Evolutionary conservation across 2,329 filamentous ascomycete genomes (phyloP).

Genomic region (Phaeosphaeria sp.): DNA sequence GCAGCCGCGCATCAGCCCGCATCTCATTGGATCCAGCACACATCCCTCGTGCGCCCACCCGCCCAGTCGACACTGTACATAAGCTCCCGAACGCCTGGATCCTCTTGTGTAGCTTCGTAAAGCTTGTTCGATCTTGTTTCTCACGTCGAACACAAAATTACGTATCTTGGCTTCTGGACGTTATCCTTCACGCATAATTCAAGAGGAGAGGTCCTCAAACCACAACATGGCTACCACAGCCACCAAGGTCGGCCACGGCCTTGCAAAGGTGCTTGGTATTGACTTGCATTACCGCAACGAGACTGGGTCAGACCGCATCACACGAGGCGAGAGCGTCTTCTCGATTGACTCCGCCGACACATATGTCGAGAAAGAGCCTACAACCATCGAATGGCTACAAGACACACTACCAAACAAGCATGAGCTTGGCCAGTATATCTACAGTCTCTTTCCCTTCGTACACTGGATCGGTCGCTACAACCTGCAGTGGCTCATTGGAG

Average conservation of each 20-base stretch:
- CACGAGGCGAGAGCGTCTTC: slow-evolving; percentile 79
- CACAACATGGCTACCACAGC: slow-evolving; percentile 36
- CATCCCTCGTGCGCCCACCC: slow-evolving; percentile 15
- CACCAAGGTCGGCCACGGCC: slow-evolving; percentile 70
- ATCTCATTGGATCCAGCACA: slow-evolving; percentile 15
- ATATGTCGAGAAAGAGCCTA: slow-evolving; percentile 85
- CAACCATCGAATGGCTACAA: slow-evolving; percentile 73
- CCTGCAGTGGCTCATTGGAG: slow-evolving; percentile 83
- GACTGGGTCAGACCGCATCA: slow-evolving; percentile 66
- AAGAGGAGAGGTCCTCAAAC: not conserved
- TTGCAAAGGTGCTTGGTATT: slow-evolving; percentile 85
- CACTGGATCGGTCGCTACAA: slow-evolving; percentile 94
- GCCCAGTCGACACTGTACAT: slow-evolving; percentile 26
- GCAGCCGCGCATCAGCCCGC: not conserved
- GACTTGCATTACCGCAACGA: slow-evolving; percentile 75
- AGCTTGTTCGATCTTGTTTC: slow-evolving; percentile 38
- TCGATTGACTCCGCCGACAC: slow-evolving; percentile 74
- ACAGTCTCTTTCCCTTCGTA: slow-evolving; percentile 83
- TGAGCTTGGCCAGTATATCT: slow-evolving; percentile 67
- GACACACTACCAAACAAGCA: slow-evolving; percentile 66
- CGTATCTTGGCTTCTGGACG: slow-evolving; percentile 7
- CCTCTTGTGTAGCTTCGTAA: slow-evolving; percentile 26
- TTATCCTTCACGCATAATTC: not conserved
- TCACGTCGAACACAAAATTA: slow-evolving; percentile 12
- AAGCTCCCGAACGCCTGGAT: slow-evolving; percentile 34